Evolutionary conservation across 176 grass and related monocot species (phyloP).

Genomic region (Areca catechu): DNA sequence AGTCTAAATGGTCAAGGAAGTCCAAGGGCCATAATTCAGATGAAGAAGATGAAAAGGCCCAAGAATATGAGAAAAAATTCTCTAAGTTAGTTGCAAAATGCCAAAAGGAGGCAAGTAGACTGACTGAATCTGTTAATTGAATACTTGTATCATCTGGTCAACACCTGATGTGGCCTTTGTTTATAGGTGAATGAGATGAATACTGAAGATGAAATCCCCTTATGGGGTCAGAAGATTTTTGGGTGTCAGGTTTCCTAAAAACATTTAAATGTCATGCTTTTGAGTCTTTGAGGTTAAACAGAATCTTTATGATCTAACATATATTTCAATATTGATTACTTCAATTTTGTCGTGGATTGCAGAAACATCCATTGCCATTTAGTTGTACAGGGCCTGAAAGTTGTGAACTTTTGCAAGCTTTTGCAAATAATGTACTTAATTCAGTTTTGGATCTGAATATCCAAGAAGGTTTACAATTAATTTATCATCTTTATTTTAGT

Average conservation of each 20-base stretch:
- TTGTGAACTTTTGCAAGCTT: constrained; percentile 40
- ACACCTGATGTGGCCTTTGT: constrained; percentile 1
- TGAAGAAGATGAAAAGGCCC: constrained; percentile 37
- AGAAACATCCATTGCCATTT: constrained; percentile 31
- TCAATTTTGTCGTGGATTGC: constrained; percentile 19
- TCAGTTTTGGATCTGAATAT: constrained; percentile 40
- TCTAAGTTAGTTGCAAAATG: constrained; percentile 54
- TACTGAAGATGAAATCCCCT: constrained; percentile 45
- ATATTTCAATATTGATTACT: constrained; percentile 12
- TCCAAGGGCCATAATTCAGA: constrained; percentile 42
- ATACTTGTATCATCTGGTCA: neutral
- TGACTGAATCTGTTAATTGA: constrained; percentile 2
- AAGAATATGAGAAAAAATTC: constrained; percentile 37
- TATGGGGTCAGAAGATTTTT: constrained; percentile 68
- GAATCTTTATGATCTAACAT: neutral
- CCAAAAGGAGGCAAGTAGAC: constrained; percentile 40
- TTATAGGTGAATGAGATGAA: constrained; percentile 46
- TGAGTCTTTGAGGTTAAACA: neutral
- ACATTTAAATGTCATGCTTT: constrained; percentile 1
- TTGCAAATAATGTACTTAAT: constrained; percentile 18
- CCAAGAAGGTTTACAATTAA: constrained; percentile 31
- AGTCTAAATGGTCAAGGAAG: constrained; percentile 20
- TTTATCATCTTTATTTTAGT: no score
- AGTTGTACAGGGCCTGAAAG: constrained; percentile 19
- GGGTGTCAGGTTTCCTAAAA: constrained; percentile 42